phyloP scores from a whole-genome alignment of 176 grass and related monocot species.

The Eragrostis nindensis region DNA sequence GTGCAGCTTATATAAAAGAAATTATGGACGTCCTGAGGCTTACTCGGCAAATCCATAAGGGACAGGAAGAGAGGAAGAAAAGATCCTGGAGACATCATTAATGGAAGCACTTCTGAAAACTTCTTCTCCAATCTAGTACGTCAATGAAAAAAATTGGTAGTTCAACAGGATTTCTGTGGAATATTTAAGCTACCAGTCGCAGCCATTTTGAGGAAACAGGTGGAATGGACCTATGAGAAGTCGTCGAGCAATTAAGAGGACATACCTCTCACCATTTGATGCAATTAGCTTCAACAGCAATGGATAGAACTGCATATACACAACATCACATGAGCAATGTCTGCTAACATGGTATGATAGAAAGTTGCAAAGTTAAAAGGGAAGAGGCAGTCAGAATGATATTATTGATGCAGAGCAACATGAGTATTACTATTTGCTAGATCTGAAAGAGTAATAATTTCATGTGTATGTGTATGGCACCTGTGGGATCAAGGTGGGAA shows the following conservation, averaged over 20 bases:
- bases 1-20: slow-evolving; percentile 16
- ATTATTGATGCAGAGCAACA: slow-evolving; percentile 1
- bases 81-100: slow-evolving; percentile 92
- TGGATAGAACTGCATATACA: slow-evolving; percentile 80
- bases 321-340: slow-evolving; percentile 31
- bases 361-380: slow-evolving; percentile 19
- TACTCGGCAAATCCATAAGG: slow-evolving; percentile 89
- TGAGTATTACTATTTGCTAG: background rate
- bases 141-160: slow-evolving; percentile 27
- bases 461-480: slow-evolving; percentile 36
- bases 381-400: slow-evolving; percentile 15
- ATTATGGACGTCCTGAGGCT: slow-evolving; percentile 35
- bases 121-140: slow-evolving; percentile 79
- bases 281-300: slow-evolving; percentile 89
- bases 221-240: background rate
- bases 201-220: slow-evolving; percentile 12
- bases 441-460: slow-evolving; percentile 16
- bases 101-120: slow-evolving; percentile 76
- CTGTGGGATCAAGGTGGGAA: slow-evolving; percentile 84
- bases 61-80: slow-evolving; percentile 96
- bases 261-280: slow-evolving; percentile 92
- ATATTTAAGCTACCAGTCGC: slow-evolving; percentile 16
- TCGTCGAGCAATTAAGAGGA: slow-evolving; percentile 15
- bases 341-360: slow-evolving; percentile 15
- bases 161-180: background rate